Percentiles rank a stretch among this genome's conserved stretches.
phyloP scores from a whole-genome alignment of 306 rosid genomes.

The Trifolium subterraneum region DNA sequence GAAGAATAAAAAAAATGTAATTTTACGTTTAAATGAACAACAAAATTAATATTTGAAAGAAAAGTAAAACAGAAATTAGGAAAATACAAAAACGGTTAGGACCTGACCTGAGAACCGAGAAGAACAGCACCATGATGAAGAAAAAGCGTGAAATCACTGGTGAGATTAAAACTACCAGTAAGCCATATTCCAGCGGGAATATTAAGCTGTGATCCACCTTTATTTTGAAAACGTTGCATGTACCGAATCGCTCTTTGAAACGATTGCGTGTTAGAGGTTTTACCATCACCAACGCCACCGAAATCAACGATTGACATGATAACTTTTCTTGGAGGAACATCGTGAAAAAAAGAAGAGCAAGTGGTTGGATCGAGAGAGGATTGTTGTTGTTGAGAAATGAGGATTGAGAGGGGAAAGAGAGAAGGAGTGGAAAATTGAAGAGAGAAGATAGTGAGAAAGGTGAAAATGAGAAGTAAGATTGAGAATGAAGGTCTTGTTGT shows the following conservation, averaged over 20 bases:
- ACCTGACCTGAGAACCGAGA: conserved; percentile 77
- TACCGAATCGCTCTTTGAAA: conserved; percentile 64
- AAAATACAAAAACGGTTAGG: not conserved
- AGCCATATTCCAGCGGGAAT: conserved; percentile 77
- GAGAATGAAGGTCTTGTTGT: conserved; percentile 53
- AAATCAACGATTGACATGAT: conserved; percentile 74
- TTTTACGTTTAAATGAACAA: too few relatives aligned
- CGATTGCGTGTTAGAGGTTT: conserved; percentile 73
- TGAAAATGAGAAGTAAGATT: conserved; percentile 53
- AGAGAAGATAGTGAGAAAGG: conserved; percentile 55
- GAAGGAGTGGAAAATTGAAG: conserved; percentile 55
- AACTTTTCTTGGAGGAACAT: conserved; percentile 40
- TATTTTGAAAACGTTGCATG: conserved; percentile 60
- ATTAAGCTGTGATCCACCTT: conserved; percentile 82
- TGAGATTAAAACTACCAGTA: conserved; percentile 90
- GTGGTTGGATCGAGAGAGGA: conserved; percentile 28
- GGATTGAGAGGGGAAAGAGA: conserved; percentile 48
- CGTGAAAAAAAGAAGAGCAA: conserved; percentile 56
- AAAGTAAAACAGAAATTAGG: not conserved
- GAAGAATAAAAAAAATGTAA: too few relatives aligned
- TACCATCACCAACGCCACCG: conserved; percentile 85
- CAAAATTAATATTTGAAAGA: not conserved
- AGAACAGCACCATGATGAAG: conserved; percentile 70
- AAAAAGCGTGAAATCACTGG: conserved; percentile 89
- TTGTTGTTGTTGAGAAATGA: not conserved